Conservation (phyloP, 2,329 filamentous ascomycete genomes). For the Coleophoma eucalyptorum region DNA sequence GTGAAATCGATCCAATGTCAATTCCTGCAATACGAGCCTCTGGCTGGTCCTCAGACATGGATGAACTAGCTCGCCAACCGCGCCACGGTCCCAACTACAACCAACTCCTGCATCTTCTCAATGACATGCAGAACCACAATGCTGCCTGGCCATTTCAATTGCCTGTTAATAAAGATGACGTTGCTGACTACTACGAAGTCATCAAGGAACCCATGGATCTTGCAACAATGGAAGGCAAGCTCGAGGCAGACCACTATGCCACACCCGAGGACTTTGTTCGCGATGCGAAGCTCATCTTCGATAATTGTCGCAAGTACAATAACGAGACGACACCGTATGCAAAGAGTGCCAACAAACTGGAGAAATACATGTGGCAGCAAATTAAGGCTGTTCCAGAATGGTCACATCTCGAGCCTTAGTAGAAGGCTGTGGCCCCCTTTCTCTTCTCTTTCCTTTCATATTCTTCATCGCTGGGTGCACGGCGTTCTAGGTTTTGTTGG, state of each 20-base stretch:
- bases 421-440: no score
- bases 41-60: conserved; percentile 97
- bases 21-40: conserved; percentile 88
- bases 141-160: conserved; percentile 93
- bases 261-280: conserved; percentile 89
- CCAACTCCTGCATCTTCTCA: conserved; percentile 85
- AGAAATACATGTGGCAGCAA: conserved; percentile 92
- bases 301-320: conserved; percentile 95
- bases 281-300: conserved; percentile 85
- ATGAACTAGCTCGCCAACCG: conserved; percentile 89
- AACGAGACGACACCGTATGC: conserved; percentile 93
- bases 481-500: no score
- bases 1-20: conserved; percentile 76
- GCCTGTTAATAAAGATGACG: conserved; percentile 92
- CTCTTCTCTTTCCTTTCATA: no score
- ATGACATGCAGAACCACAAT: conserved; percentile 91
- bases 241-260: conserved; percentile 88
- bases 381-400: conserved; percentile 92
- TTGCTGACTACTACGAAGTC: conserved; percentile 98
- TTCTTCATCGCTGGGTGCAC: no score
- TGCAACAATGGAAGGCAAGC: conserved; percentile 90
- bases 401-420: conserved; percentile 47
- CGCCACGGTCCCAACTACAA: conserved; percentile 97
- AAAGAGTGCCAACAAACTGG: conserved; percentile 90
- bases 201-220: conserved; percentile 98